Evolutionary conservation across 306 rosid genomes (phyloP).

Genomic region (Prunus campanulata): DNA sequence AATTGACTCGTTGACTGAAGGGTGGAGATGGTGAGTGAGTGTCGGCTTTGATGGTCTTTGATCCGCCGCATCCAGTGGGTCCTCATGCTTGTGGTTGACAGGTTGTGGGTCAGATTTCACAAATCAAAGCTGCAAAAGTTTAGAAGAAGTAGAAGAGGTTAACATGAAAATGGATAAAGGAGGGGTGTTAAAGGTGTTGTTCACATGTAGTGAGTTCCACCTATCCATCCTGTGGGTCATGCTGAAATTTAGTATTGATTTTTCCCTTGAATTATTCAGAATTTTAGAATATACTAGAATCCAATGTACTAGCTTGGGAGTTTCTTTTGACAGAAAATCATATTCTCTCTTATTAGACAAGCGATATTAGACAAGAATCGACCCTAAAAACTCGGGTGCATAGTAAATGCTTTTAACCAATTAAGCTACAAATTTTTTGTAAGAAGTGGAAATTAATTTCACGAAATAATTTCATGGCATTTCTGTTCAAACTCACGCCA

Average conservation of each 20-base stretch:
- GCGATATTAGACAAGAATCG: too few species aligned
- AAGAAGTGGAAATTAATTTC: conserved; percentile 26
- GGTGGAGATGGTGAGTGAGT: not conserved
- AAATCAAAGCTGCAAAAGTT: conserved; percentile 14
- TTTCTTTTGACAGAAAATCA: not conserved
- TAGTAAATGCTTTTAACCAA: too few species aligned
- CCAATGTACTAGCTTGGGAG: too few species aligned
- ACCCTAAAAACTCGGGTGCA: too few species aligned
- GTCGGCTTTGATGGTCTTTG: not conserved
- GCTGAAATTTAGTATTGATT: not conserved
- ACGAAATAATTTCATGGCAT: conserved; percentile 22
- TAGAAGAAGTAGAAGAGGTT: not conserved
- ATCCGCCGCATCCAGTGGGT: conserved; percentile 10
- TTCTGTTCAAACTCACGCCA: conserved; percentile 44
- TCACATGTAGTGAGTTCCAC: conserved; percentile 28
- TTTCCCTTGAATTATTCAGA: not conserved
- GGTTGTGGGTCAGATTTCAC: conserved; percentile 25
- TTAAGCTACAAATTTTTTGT: too few species aligned
- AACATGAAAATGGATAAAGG: not conserved
- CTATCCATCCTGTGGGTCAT: conserved; percentile 4
- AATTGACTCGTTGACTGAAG: not conserved
- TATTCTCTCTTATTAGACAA: not conserved
- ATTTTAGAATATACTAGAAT: not conserved
- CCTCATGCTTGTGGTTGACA: conserved; percentile 22
- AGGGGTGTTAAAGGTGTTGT: not conserved